phyloP scores from a whole-genome alignment of 768 basidiomycete genomes.

The Leucocoprinus birnbaumii region DNA sequence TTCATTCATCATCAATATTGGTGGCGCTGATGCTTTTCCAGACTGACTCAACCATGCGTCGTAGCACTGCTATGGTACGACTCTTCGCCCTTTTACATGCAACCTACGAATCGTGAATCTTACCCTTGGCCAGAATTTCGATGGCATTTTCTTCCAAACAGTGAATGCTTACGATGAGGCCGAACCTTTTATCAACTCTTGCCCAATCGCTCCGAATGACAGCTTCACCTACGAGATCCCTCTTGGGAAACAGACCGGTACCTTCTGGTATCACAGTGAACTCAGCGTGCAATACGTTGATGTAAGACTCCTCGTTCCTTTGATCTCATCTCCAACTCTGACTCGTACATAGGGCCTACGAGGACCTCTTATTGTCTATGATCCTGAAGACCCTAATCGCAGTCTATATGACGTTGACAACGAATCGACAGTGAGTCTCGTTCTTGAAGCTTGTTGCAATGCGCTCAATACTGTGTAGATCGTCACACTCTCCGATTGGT shows the following conservation, averaged over 20 bases:
- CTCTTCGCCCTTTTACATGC: too few species aligned
- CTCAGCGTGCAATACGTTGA: constrained; percentile 7
- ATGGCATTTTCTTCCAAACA: constrained; percentile 29
- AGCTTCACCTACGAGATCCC: constrained; percentile 41
- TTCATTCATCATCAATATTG: constrained; percentile 39
- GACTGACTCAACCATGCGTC: constrained; percentile 45
- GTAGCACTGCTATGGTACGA: constrained; percentile 12
- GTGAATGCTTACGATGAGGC: constrained; percentile 14
- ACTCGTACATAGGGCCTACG: constrained; percentile 32
- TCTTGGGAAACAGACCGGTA: constrained; percentile 21
- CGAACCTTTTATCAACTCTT: constrained; percentile 36
- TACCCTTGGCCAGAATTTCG: constrained; percentile 31
- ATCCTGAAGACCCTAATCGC: constrained; percentile 26
- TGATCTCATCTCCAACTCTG: neutral
- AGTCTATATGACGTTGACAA: constrained; percentile 14
- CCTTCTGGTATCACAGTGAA: constrained; percentile 22
- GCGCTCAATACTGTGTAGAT: constrained; percentile 23
- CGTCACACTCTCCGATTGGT: constrained; percentile 39
- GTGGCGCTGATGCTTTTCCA: too few species aligned
- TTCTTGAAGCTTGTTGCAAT: constrained; percentile 16
- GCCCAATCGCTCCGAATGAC: constrained; percentile 38
- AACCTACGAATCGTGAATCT: too few species aligned
- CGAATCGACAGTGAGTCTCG: constrained; percentile 16
- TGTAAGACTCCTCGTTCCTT: neutral
- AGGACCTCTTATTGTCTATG: constrained; percentile 36